Conservation (phyloP, 2,329 filamentous ascomycete species). For the Epichloe hybrida region DNA sequence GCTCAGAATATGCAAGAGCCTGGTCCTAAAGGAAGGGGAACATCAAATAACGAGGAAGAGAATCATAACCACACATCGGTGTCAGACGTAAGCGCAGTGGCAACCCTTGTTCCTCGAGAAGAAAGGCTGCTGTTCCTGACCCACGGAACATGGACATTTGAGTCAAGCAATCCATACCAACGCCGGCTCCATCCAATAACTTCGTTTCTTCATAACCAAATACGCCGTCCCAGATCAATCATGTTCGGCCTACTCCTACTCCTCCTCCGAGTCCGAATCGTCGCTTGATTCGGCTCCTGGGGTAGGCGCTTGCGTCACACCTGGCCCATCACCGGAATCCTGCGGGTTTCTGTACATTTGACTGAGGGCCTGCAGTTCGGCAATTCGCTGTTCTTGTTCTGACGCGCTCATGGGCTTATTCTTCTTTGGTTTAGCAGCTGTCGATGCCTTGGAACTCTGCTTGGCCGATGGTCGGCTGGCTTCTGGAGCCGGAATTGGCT, state of each 20-base stretch:
- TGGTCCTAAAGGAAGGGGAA: not conserved
- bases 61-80: not conserved
- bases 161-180: conserved; percentile 5
- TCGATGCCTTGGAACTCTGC: conserved; percentile 8
- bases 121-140: not conserved
- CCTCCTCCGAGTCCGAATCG: conserved; percentile 34
- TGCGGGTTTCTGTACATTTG: conserved; percentile 25
- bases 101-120: not conserved
- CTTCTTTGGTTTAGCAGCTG: conserved; percentile 45
- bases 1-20: conserved; percentile 1
- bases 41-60: not conserved
- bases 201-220: conserved; percentile 8
- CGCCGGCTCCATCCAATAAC: conserved; percentile 8
- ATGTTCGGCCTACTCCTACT: conserved; percentile 16
- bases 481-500: conserved; percentile 17
- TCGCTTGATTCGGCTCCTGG: conserved; percentile 25
- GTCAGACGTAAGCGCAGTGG: not conserved
- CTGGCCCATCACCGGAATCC: conserved; percentile 17
- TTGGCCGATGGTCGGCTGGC: conserved; percentile 17
- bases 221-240: not conserved
- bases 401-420: conserved; percentile 63
- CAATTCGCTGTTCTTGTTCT: conserved; percentile 54
- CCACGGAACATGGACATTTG: not conserved
- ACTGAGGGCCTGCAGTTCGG: conserved; percentile 42
- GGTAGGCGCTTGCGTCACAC: conserved; percentile 14